Base-by-base conservation (phyloP, 768 basidiomycete genomes). In the Trametes cinnabarina region DNA sequence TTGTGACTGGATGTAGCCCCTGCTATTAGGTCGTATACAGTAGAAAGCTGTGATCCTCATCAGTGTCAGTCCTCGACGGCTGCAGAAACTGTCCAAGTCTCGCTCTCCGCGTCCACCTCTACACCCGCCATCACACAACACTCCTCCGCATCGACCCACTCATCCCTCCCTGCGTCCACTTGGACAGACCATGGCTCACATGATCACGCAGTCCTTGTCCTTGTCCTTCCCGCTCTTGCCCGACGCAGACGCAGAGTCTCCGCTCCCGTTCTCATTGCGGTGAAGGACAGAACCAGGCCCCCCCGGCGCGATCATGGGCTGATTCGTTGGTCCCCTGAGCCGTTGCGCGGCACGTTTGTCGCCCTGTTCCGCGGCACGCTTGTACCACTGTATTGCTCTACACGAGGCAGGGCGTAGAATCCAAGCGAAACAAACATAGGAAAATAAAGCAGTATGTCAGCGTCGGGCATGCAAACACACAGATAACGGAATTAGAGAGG, bases 261-360 rank as follows among this genome's bases (percentile, higher is more conserved):
- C 80, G 10, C 76, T 74, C 20, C 78, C 79, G 43, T 64, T 59
- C 15, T 61, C 58, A 52, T 80, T 82, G 40, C 87, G 82, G 55
- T 82, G 76, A 32, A 89, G 73, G 10, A 90, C 82, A 5, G 87
- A 76, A 32, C 81, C 83, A 1, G 85, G 76, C 28, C 84, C 83
- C 23, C 84, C 86, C 4, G 86, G 82, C 54, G 79, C 77, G 51
- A 74, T 78, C 59, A 82, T 70, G 6, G 83, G 81, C 51, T 80
- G 80, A 52, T 73, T 81, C 42, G 79, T 79, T 6, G 82, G 78
- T 11, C 83, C 76, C 68, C 82, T 86, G 14, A 98, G 76, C 51
- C 97, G 86, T 67, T 95, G 92, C 8, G 81, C 76, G 0, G 97
- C 94, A 57, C 97, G 91, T 71, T 92, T 96, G 74, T 99, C 97